Conservation (phyloP, 2,329 filamentous ascomycete genomes). For the Davidsoniella eucalypti region DNA sequence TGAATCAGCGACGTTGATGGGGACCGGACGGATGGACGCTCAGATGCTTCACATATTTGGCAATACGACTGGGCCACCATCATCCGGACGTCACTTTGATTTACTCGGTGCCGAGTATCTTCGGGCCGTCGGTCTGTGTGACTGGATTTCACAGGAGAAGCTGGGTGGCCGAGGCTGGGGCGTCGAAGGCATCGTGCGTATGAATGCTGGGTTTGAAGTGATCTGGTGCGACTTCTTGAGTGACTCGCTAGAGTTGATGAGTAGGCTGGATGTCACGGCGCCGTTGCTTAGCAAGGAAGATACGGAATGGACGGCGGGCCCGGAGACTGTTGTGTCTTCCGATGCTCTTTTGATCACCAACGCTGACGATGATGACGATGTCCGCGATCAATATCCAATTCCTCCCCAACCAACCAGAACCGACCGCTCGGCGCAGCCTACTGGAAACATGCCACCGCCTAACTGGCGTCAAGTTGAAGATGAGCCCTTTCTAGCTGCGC, state of each 20-base stretch:
- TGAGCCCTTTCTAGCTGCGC: conserved; percentile 25
- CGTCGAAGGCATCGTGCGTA: conserved; percentile 32
- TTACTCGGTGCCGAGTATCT: conserved; percentile 29
- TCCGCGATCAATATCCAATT: conserved; percentile 19
- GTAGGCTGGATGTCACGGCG: conserved; percentile 29
- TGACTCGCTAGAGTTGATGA: conserved; percentile 26
- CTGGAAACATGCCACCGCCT: conserved; percentile 11
- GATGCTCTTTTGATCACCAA: background rate
- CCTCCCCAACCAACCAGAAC: conserved; percentile 23
- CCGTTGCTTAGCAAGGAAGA: conserved; percentile 16
- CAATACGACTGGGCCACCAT: conserved; percentile 24
- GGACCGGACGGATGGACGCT: conserved; percentile 27
- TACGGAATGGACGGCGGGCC: conserved; percentile 4
- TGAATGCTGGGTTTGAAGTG: conserved; percentile 35
- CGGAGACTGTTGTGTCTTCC: background rate
- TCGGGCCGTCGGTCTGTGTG: conserved; percentile 29
- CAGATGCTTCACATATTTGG: conserved; percentile 35
- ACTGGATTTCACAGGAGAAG: conserved; percentile 25
- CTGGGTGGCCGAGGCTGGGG: conserved; percentile 31
- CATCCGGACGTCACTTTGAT: conserved; percentile 14
- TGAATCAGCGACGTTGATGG: conserved; percentile 30
- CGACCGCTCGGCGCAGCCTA: conserved; percentile 17
- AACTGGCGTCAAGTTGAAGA: conserved; percentile 16
- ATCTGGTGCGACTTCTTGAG: conserved; percentile 35
- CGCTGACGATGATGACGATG: conserved; percentile 7